These are phyloP conservation scores for Penicillium psychrosexuale DNA, from an alignment of 2,329 filamentous ascomycete species.

Conservation along the genomic window DNA sequence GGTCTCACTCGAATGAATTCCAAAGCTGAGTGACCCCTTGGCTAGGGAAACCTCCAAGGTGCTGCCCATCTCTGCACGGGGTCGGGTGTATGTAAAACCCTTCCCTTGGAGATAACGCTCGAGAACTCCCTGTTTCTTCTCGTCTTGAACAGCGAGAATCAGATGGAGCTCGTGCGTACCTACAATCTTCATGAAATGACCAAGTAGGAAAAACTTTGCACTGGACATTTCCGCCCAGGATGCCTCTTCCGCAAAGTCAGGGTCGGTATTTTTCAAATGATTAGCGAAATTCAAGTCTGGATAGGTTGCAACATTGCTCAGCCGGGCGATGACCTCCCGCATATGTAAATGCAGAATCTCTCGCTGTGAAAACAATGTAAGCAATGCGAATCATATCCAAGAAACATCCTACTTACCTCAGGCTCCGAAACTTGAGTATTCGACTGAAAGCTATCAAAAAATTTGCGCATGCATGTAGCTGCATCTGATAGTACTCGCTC, in stretches of 20 bases:
- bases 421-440: slow-evolving; percentile 8
- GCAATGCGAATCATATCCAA: not conserved
- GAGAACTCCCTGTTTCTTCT: slow-evolving; percentile 38
- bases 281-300: slow-evolving; percentile 45
- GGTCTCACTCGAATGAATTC: slow-evolving; percentile 34
- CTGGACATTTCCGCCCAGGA: slow-evolving; percentile 49
- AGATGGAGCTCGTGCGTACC: slow-evolving; percentile 38
- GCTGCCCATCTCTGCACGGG: slow-evolving; percentile 34
- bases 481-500: slow-evolving; percentile 33
- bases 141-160: slow-evolving; percentile 38
- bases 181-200: slow-evolving; percentile 41
- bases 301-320: slow-evolving; percentile 45
- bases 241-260: slow-evolving; percentile 39
- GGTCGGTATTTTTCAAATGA: slow-evolving; percentile 34
- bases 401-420: slow-evolving; percentile 26
- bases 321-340: slow-evolving; percentile 32
- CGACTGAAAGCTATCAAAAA: slow-evolving; percentile 24
- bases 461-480: slow-evolving; percentile 29
- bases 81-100: slow-evolving; percentile 33
- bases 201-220: slow-evolving; percentile 46
- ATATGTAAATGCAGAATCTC: slow-evolving; percentile 31
- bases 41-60: slow-evolving; percentile 37
- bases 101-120: slow-evolving; percentile 45
- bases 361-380: slow-evolving; percentile 23
- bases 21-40: slow-evolving; percentile 37